These are phyloP conservation scores for Diaporthe citriasiana DNA, from an alignment of 2,329 filamentous ascomycete genomes.

Conservation along the genomic window DNA sequence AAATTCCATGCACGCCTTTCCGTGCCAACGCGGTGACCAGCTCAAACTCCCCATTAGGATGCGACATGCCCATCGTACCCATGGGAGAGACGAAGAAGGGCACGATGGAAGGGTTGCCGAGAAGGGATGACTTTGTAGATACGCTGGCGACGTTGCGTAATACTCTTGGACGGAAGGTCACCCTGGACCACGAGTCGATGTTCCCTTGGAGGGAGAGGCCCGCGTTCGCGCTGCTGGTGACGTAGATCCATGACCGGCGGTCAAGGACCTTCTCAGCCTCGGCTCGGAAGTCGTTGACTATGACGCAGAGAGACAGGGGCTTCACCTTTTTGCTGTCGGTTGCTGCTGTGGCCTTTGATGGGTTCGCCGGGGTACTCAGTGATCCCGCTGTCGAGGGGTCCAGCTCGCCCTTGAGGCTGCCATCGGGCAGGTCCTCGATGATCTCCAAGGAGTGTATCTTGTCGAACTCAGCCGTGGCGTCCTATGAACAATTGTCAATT, in stretches of 20 bases:
- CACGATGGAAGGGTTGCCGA: conserved; percentile 61
- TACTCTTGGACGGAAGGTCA: conserved; percentile 49
- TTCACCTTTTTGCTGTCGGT: conserved; percentile 42
- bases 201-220: conserved; percentile 50
- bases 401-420: conserved; percentile 49
- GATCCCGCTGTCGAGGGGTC: conserved; percentile 46
- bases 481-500: conserved; percentile 43
- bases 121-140: conserved; percentile 46
- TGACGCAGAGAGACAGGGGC: conserved; percentile 50
- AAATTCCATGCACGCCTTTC: conserved; percentile 60
- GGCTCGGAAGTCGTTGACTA: conserved; percentile 63
- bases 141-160: conserved; percentile 48
- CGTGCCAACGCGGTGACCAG: conserved; percentile 60
- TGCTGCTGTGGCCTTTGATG: conserved; percentile 16
- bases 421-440: conserved; percentile 50
- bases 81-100: conserved; percentile 66
- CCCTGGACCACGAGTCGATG: conserved; percentile 43
- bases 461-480: conserved; percentile 51
- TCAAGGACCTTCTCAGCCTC: conserved; percentile 69
- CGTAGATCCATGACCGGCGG: conserved; percentile 64
- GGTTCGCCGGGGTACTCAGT: conserved; percentile 44
- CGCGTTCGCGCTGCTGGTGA: conserved; percentile 49
- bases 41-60: conserved; percentile 60
- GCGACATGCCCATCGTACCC: conserved; percentile 58
- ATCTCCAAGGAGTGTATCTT: conserved; percentile 50